Base-by-base conservation (phyloP, 2,329 filamentous ascomycete species). In the Ustulina deusta region DNA sequence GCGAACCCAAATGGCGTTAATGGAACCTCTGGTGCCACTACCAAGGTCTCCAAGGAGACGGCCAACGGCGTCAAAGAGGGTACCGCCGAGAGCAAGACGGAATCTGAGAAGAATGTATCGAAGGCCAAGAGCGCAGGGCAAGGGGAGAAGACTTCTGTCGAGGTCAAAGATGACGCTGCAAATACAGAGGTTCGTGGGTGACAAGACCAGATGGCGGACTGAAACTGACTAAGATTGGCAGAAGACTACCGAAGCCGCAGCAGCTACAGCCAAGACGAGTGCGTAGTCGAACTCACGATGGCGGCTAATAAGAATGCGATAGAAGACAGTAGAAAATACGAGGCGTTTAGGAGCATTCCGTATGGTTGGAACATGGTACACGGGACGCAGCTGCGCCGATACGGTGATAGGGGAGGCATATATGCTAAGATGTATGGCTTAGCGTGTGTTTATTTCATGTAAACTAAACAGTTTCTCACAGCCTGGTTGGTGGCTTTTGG, bases 1-100 rank as follows among this genome's bases (percentile, higher is more conserved):
- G 78, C 80, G 9, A 75, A 74, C 13, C 77, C 83, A 7, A 85
- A 86, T 68, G 83, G 83, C 22, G 81, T 86, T 2, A 87, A 87
- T 40, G 83, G 85, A 66, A 79, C 81, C 17, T 71, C 80, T 11
- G 77, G 78, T 73, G 59, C 66, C 46, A 38, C 70, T 22, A 54
- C 74, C 3, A 78, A 77, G 44, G 71, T 72, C 15, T 73, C 74
- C 7, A 80, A 80, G 66, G 78, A 80, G 61, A 61, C 59, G 15
- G 40, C 67, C 7, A 70, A 70, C 11, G 71, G 74, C 11, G 76
- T 73, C 75, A 79, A 80, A n/a, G 61, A 63, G 46, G 44, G 40
- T n/a, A 61, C 69, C 36, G 77, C 76, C 44, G 67, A 70, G 29
- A 55, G 51, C 54, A 71, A 72, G 54, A 40, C 56, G 32, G 74